Evolutionary conservation across 495 filamentous ascomycete genomes (phyloP), one percentile per base, ranked within the genome.

Genomic region (Penicillium atrosanguineum): DNA sequence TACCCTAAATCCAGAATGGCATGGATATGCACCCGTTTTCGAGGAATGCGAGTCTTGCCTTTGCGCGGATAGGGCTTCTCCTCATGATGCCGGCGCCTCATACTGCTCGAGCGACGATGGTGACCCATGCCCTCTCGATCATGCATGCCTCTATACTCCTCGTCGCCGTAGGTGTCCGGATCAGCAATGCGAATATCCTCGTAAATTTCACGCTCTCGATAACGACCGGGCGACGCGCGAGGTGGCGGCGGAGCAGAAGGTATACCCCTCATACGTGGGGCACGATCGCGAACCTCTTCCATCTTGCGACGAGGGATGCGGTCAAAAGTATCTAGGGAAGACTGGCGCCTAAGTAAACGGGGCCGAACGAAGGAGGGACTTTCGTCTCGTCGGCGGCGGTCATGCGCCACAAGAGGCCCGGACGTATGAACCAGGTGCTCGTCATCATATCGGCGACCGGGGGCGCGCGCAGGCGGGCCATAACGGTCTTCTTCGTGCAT

Each of bases 31-130:
- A 91, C 87, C 50, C 95, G 77, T 38, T 85, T 80, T 36, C 80
- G 79, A 0, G 91, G 91, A 69, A 96, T 89, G 48, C 87, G 79
- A 11, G 91, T 96, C 78, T 91, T 94, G 53, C 91, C 91, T 64
- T 87, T 89, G 69, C 90, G 90, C 16, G 87, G 89, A 56, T 87
- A 86, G 39, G 79, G 74, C 50, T 74, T 75, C 53, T 78, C 75
- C 36, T 72, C 68, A 40, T 40, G 38, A 54, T 73, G 69, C 55
- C 63, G 76, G 50, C 72, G 61, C 46, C 63, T 58, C 50, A 64
- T 65, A 53, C 67, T 69, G 49, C 74, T 79, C 5, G 79, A 79
- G 38, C 74, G 78, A 50, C 71, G 73, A 23, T 71, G 76, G 12
- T 69, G 69, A 43, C 57, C 61, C 39, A 62, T 59, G 36, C 64